Conservation (phyloP, 2,329 filamentous ascomycete genomes). For the Chaetomium olivaceum region DNA sequence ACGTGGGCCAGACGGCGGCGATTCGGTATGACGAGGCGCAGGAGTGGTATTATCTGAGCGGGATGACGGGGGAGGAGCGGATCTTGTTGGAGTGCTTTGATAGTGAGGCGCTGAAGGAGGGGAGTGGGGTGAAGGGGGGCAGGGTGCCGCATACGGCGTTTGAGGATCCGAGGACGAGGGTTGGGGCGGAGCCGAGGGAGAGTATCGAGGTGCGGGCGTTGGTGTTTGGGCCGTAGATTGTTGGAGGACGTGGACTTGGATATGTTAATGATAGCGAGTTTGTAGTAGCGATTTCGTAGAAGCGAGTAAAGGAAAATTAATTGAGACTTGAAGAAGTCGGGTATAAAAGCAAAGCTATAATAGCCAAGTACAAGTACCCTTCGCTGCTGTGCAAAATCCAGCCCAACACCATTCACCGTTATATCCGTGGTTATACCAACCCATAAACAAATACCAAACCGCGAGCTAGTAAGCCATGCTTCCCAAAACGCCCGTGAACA, state of each 20-base stretch:
- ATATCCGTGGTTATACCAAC: neutral
- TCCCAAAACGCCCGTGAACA: neutral
- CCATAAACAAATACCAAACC: neutral
- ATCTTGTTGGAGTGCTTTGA: conserved; percentile 79
- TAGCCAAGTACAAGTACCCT: conserved; percentile 5
- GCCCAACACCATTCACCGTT: conserved; percentile 2
- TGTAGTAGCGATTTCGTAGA: neutral
- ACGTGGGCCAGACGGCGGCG: conserved; percentile 72
- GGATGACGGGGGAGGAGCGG: conserved; percentile 73
- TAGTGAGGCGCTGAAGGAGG: conserved; percentile 56
- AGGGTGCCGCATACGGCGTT: conserved; percentile 76
- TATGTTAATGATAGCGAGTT: neutral
- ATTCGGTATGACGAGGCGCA: conserved; percentile 63
- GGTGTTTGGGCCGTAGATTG: conserved; percentile 68
- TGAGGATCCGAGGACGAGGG: conserved; percentile 68
- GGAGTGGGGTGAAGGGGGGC: conserved; percentile 51
- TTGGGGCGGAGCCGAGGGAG: conserved; percentile 71
- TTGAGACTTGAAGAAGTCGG: conserved; percentile 17
- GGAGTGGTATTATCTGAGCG: conserved; percentile 78
- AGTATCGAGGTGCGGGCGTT: conserved; percentile 88
- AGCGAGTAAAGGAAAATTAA: neutral
- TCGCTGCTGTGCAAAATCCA: conserved; percentile 4
- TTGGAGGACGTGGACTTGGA: neutral
- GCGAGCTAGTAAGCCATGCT: neutral
- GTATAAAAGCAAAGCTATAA: conserved; percentile 22